Conservation (phyloP, 75 land plant genomes). For the Picea glauca region DNA sequence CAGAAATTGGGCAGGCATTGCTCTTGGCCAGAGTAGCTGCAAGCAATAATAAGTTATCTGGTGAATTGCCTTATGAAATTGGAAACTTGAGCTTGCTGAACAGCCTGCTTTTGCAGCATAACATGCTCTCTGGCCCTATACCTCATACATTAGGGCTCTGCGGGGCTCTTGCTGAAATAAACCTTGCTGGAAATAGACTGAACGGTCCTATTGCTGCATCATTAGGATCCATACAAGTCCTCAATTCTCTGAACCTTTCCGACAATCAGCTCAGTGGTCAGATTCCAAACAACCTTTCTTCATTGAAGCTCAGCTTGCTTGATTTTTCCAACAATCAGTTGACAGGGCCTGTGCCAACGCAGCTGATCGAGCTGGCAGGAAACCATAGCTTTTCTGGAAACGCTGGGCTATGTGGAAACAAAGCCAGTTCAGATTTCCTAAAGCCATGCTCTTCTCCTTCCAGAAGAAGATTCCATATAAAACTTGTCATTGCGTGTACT, state of each 20-base stretch:
- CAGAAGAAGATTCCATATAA: conserved; percentile 18
- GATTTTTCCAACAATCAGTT: conserved; percentile 70
- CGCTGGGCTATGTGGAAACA: conserved; percentile 38
- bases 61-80: conserved; percentile 42
- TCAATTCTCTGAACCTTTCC: conserved; percentile 63
- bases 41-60: neutral
- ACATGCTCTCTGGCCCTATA: conserved; percentile 50
- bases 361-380: conserved; percentile 36
- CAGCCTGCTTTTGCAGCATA: conserved; percentile 34
- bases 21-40: too few relatives aligned
- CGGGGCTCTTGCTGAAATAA: conserved; percentile 26
- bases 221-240: conserved; percentile 40
- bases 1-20: too few relatives aligned
- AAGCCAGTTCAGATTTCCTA: neutral
- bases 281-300: conserved; percentile 57
- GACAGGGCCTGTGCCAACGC: conserved; percentile 55
- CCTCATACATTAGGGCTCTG: conserved; percentile 49
- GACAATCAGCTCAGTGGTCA: conserved; percentile 57
- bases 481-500: conserved; percentile 18
- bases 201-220: conserved; percentile 59
- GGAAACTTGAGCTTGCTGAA: conserved; percentile 32
- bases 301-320: conserved; percentile 40
- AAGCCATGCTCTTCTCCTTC: conserved; percentile 18
- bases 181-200: conserved; percentile 45
- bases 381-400: conserved; percentile 60